Conservation (phyloP, 1,284 basidiomycete genomes). For the Coriolopsis trogii region DNA sequence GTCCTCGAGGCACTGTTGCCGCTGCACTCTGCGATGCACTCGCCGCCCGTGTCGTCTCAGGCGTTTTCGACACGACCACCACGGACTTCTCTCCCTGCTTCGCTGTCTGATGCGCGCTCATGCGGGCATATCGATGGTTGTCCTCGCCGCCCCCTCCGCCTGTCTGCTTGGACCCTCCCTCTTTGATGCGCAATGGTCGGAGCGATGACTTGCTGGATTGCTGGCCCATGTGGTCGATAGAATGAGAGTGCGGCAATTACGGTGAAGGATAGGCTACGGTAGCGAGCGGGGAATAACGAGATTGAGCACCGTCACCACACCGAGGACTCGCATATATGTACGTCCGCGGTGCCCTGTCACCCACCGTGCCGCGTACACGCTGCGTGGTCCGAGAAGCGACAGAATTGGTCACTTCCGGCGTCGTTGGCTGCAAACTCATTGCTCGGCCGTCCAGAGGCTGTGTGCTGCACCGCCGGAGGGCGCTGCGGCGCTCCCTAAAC, state of each 20-base stretch:
- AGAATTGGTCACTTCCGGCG: neutral
- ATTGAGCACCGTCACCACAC: neutral
- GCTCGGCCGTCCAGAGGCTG: neutral
- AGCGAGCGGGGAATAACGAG: neutral
- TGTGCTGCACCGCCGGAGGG: neutral
- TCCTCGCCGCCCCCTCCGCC: neutral
- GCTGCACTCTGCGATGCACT: neutral
- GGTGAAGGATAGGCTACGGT: neutral
- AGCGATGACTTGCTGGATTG: neutral
- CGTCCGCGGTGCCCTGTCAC: neutral
- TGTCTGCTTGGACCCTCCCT: neutral
- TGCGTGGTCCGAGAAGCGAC: neutral
- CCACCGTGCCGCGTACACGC: neutral
- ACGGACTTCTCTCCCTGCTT: neutral
- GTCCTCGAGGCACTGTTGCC: neutral
- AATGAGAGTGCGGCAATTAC: neutral
- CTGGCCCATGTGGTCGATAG: conserved; percentile 1
- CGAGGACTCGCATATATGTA: neutral
- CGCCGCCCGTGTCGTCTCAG: neutral
- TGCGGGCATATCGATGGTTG: neutral
- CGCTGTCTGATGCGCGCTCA: neutral
- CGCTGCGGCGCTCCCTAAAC: conserved; percentile 1
- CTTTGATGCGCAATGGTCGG: conserved; percentile 1
- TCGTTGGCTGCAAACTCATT: neutral
- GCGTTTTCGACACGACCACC: neutral